These are phyloP conservation scores for Botryotinia globosa DNA, from an alignment of 2,329 filamentous ascomycete genomes.

Conservation along the genomic window DNA sequence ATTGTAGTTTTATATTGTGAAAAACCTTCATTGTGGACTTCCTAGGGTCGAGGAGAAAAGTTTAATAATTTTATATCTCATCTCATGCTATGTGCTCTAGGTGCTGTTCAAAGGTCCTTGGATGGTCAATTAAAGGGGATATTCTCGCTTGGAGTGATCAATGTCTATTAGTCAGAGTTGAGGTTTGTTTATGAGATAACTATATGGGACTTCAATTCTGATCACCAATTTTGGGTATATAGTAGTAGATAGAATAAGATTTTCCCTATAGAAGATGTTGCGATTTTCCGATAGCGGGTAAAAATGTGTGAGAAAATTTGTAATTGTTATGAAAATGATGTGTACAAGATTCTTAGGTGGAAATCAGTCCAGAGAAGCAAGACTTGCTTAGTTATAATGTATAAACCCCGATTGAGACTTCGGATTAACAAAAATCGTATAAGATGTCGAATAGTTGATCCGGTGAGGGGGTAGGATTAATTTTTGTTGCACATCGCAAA, in stretches of 20 bases:
- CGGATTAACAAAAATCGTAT: neutral
- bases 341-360: rapidly evolving
- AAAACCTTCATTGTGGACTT: no score
- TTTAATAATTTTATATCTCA: neutral
- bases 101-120: neutral
- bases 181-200: neutral
- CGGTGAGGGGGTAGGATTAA: neutral
- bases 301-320: neutral
- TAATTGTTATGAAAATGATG: no score
- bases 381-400: rapidly evolving
- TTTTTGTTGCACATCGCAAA: neutral
- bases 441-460: no score
- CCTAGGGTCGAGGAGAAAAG: neutral
- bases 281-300: rapidly evolving
- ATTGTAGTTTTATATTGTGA: rapidly evolving
- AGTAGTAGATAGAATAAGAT: rapidly evolving
- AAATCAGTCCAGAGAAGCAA: neutral
- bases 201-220: neutral
- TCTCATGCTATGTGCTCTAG: neutral
- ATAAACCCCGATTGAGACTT: neutral
- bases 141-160: neutral
- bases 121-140: neutral
- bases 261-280: no score
- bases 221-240: neutral
- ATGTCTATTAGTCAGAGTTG: neutral